phyloP scores from a whole-genome alignment of 2,329 filamentous ascomycete species.

The Colletotrichum cereale region DNA sequence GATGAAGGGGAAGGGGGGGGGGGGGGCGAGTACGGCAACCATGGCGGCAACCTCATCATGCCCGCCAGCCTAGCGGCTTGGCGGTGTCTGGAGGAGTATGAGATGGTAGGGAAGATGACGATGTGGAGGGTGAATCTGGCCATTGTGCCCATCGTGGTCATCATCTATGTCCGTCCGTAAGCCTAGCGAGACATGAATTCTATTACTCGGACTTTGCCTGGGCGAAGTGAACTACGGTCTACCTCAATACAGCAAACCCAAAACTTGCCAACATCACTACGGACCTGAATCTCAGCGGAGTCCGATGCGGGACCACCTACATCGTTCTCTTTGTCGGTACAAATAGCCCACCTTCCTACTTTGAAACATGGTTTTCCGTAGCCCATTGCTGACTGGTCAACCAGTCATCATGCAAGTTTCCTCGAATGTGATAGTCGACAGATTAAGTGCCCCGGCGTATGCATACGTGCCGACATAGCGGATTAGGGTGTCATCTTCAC shows the following conservation, averaged over 20 bases:
- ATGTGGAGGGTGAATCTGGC: slow-evolving; percentile 44
- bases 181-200: background rate
- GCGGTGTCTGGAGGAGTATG: slow-evolving; percentile 36
- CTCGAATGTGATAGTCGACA: slow-evolving; percentile 49
- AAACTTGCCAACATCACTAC: slow-evolving; percentile 48
- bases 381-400: background rate
- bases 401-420: slow-evolving; percentile 51
- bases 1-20: no score
- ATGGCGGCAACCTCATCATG: slow-evolving; percentile 36
- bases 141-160: slow-evolving; percentile 44
- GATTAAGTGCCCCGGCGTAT: slow-evolving; percentile 42
- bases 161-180: slow-evolving; percentile 46
- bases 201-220: background rate
- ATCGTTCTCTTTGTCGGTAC: slow-evolving; percentile 53
- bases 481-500: slow-evolving; percentile 45
- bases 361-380: background rate
- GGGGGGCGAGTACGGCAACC: slow-evolving; percentile 8
- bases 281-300: slow-evolving; percentile 48
- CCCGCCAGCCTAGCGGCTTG: slow-evolving; percentile 42
- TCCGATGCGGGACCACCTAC: slow-evolving; percentile 56
- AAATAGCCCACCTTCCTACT: slow-evolving; percentile 30
- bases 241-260: slow-evolving; percentile 50
- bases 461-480: slow-evolving; percentile 43
- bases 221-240: slow-evolving; percentile 45
- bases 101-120: slow-evolving; percentile 37